These are phyloP conservation scores for Suhomyces ambrosiae DNA, from an alignment of 1,139 yeast species.

Conservation along the genomic window DNA sequence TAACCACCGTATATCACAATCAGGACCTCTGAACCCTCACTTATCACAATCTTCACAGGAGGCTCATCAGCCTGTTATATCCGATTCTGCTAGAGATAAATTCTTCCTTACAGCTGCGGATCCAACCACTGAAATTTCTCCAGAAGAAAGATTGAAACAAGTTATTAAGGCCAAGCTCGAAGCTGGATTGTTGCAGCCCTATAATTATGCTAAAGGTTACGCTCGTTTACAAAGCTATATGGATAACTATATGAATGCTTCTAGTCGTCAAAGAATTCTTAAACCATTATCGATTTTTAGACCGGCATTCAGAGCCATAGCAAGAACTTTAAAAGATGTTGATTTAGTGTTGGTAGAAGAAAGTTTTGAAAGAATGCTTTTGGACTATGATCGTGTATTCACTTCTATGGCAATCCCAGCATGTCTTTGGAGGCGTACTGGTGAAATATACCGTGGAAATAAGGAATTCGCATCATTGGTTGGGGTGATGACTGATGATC, in stretches of 20 bases:
- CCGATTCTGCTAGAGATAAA: slow-evolving; percentile 87
- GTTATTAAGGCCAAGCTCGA: slow-evolving; percentile 95
- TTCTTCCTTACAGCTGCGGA: slow-evolving; percentile 96
- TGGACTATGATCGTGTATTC: slow-evolving; percentile 93
- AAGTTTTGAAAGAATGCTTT: slow-evolving; percentile 87
- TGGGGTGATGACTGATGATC: slow-evolving; percentile 88
- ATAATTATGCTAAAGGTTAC: slow-evolving; percentile 92
- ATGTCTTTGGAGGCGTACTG: slow-evolving; percentile 96
- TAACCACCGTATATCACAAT: not conserved
- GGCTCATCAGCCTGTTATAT: slow-evolving; percentile 51
- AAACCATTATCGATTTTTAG: slow-evolving; percentile 85
- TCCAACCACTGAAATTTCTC: slow-evolving; percentile 91
- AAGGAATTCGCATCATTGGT: slow-evolving; percentile 95
- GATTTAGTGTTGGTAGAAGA: slow-evolving; percentile 93
- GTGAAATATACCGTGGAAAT: slow-evolving; percentile 93
- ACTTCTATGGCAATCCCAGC: slow-evolving; percentile 99
- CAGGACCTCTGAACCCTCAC: not conserved
- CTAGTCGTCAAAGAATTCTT: slow-evolving; percentile 83
- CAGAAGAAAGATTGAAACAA: slow-evolving; percentile 90
- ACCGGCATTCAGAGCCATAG: slow-evolving; percentile 94
- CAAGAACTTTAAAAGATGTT: slow-evolving; percentile 85
- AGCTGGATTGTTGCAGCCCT: slow-evolving; percentile 91
- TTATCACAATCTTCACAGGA: slow-evolving; percentile 5
- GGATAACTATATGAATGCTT: slow-evolving; percentile 89
- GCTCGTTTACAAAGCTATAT: slow-evolving; percentile 86